A percentile compares a stretch with the other conserved stretches of the same genome.
Evolutionary conservation across 345 rosid species (phyloP).

Genomic region (Euphorbia lathyris): DNA sequence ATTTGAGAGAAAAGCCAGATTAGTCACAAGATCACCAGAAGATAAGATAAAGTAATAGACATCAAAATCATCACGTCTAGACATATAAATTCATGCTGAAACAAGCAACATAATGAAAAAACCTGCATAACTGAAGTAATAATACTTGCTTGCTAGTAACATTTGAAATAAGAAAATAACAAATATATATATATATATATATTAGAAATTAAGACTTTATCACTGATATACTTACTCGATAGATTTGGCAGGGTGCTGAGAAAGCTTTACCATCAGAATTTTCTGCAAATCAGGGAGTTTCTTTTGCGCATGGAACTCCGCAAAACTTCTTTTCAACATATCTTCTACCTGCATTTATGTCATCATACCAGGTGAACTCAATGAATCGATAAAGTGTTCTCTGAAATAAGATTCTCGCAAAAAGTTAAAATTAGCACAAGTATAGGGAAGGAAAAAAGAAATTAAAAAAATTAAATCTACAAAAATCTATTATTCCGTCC

Average conservation of each 20-base stretch:
- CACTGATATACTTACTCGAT: constrained; percentile 57
- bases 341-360: constrained; percentile 77
- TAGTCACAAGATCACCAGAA: background rate
- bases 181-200: too few relatives aligned
- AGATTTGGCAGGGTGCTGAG: constrained; percentile 62
- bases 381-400: background rate
- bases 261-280: constrained; percentile 72
- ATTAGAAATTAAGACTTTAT: constrained; percentile 16
- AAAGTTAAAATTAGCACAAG: constrained; percentile 1
- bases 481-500: background rate
- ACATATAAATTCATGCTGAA: background rate
- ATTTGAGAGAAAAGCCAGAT: background rate
- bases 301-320: constrained; percentile 93
- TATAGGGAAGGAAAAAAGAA: background rate
- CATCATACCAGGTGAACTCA: constrained; percentile 10
- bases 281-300: constrained; percentile 83
- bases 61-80: background rate
- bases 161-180: background rate
- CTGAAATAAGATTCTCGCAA: background rate
- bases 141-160: background rate
- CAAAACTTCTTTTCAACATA: constrained; percentile 98
- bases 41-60: background rate
- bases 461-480: constrained; percentile 1
- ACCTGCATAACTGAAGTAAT: background rate
- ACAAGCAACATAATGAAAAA: background rate